Base-by-base conservation (phyloP, 1,284 basidiomycete species). In the Albatrellus sp. region DNA sequence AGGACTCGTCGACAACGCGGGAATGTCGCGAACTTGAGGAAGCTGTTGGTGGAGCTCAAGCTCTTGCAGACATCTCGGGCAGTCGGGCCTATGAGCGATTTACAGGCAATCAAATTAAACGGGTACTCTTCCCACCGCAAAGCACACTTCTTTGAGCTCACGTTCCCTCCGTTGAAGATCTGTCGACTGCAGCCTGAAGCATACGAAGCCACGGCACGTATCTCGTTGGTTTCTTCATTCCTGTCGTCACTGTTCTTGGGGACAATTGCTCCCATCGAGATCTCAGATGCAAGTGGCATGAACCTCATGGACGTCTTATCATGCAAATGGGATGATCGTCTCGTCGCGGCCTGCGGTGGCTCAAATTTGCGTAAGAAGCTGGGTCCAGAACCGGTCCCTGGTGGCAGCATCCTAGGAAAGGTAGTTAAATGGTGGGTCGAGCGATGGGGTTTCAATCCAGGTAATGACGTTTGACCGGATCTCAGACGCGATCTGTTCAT, bases 281-380 rank as follows among this genome's bases (percentile, higher is more conserved):
- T 78, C 4, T 79, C 83, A 29, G 90, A 93, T 60, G 90, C 89
- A 2, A 90, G 87, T 56, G 90, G 90, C 0, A 93, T 91, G 90
- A 93, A 92, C 59, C 64, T 93, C 37, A 84, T 85, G 79, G 66
- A 86, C 51, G 72, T 82, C 28, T 58, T 77, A 34, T 71, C 75
- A 11, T 75, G 77, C 61, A 77, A 76, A 57, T 89, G 82, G 85
- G 70, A 80, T 51, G 67, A 77, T 49, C 52, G 63, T 39, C 60
- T 86, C 39, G 66, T 85, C 20, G 66, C 77, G 13, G 68, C 71
- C 1, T 80, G 75, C 50, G 80, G 78, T 30, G 82, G 80, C 0
- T 62, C 73, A 7, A 75, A 77, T 46, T 65, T 93, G 30, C 74
- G 75, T 19, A 51, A 61, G 3, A 93, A 92, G 65, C 64, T 94